Evolutionary conservation across 106 monocot genomes (phyloP).

Genomic region (Cymbidium sinense): DNA sequence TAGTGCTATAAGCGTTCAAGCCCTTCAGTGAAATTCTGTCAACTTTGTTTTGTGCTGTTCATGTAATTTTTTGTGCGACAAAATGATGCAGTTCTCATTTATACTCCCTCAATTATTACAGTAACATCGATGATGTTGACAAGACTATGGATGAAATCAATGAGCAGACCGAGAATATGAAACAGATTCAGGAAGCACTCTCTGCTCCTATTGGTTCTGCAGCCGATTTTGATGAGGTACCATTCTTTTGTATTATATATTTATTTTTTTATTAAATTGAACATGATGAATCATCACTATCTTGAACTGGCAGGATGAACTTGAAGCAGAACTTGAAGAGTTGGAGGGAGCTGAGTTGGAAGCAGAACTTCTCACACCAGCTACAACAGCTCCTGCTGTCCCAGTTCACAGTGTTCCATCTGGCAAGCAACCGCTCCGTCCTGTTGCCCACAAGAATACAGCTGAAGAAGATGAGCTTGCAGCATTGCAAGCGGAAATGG

Average conservation of each 20-base stretch:
- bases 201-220: conserved; percentile 49
- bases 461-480: conserved; percentile 74
- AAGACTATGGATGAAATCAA: conserved; percentile 77
- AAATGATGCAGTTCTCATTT: conserved; percentile 4
- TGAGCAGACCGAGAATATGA: conserved; percentile 69
- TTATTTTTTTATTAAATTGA: neutral
- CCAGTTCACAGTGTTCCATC: conserved; percentile 25
- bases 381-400: conserved; percentile 42
- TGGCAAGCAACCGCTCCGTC: conserved; percentile 23
- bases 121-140: conserved; percentile 72
- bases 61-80: neutral
- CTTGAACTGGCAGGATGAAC: conserved; percentile 46
- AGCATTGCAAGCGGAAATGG: conserved; percentile 71
- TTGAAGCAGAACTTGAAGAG: conserved; percentile 69
- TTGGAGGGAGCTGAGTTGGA: conserved; percentile 59
- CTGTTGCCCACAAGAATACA: conserved; percentile 39
- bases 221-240: conserved; percentile 73
- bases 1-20: neutral
- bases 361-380: conserved; percentile 57
- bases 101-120: conserved; percentile 13
- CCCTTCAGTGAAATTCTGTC: neutral
- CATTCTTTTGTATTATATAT: neutral
- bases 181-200: conserved; percentile 61
- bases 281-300: neutral
- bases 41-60: conserved; percentile 2